Evolutionary conservation across 1,284 basidiomycete genomes (phyloP), one percentile per base, ranked within the genome.

Genomic region (Ceraceosorus bombacis): DNA sequence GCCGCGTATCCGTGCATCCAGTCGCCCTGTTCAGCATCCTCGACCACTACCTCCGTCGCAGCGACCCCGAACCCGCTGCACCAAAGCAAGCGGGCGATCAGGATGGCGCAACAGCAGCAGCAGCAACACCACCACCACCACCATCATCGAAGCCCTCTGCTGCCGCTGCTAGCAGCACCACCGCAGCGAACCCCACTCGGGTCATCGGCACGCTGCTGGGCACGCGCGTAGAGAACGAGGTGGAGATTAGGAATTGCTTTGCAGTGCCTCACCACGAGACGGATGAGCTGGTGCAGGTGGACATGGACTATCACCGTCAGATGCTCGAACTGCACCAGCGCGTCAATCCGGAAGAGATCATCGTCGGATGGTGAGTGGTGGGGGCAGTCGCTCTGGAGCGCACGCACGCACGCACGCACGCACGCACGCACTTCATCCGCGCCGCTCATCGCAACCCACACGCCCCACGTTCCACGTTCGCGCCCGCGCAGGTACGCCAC

Each of bases 151-250:
- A 58, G 13, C 49, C 46, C 15, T 41, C 38, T 7, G 48, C 48
- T 12, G 27, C 46, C 6, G 15, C 51, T 6, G 8, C 40, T 36
- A 40, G 50, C 15, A 36, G 46, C 10, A 27, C 49, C n/a, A 15
- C 40, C 2, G 38, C 82, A 46, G 27, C 27, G 27, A 27, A 27
- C 27, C 27, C 27, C 27, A 49, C 65, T 39, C 85, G 94, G 60
- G 94, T 98, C 6, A 94, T 99, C 76, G 95, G 95, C 36, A 96
- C 95, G 0, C 84, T 98, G 39, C 86, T 99, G 50, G 94, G 94
- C 10, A 85, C 84, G 54, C 85, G 93, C 69, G 43, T 10, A 10
- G 86, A 90, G 55, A 62, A 66, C 49, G 73, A 77, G 57, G 72
- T 76, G 61, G 74, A 75, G 64, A 67, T 76, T 54, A 69, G 69